phyloP scores from a whole-genome alignment of 352 stramenopile species.

The Pythium sp. region DNA sequence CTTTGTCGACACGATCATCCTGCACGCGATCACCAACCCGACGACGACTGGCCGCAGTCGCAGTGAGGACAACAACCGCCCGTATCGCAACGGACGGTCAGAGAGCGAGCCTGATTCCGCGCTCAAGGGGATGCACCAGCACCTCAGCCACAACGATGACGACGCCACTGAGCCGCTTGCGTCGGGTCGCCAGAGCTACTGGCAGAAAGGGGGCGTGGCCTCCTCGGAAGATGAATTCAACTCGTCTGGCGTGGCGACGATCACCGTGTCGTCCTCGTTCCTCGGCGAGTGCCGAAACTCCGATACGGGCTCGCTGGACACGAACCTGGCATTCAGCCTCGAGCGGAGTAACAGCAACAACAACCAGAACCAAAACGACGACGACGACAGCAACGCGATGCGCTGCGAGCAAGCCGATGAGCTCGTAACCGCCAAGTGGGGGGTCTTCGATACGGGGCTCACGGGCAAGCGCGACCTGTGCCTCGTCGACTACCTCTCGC shows the following conservation, averaged over 20 bases:
- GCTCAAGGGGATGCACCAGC: conserved; percentile 15
- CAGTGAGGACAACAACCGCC: conserved; percentile 22
- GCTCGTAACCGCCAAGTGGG: conserved; percentile 75
- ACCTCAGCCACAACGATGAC: conserved; percentile 13
- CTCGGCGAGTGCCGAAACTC: conserved; percentile 23
- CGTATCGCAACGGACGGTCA: conserved; percentile 9
- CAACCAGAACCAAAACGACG: neutral
- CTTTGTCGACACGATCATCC: conserved; percentile 73
- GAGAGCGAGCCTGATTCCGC: conserved; percentile 13
- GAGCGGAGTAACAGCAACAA: conserved; percentile 23
- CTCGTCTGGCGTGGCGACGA: neutral
- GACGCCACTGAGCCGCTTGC: conserved; percentile 2
- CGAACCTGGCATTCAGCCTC: conserved; percentile 15
- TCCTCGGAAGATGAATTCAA: conserved; percentile 17
- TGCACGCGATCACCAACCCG: conserved; percentile 47
- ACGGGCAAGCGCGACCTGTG: conserved; percentile 64
- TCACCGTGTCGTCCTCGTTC: conserved; percentile 4
- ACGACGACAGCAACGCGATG: conserved; percentile 13
- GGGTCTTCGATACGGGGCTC: conserved; percentile 57
- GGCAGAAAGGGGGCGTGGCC: conserved; percentile 20
- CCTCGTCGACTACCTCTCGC: conserved; percentile 70
- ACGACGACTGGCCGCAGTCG: neutral
- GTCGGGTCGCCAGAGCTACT: conserved; percentile 19
- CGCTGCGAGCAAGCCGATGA: conserved; percentile 41
- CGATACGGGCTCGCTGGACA: conserved; percentile 26